Percentiles rank a stretch among this genome's conserved stretches.
phyloP scores from a whole-genome alignment of 2,329 filamentous ascomycete species.

The Fusarium sp. region DNA sequence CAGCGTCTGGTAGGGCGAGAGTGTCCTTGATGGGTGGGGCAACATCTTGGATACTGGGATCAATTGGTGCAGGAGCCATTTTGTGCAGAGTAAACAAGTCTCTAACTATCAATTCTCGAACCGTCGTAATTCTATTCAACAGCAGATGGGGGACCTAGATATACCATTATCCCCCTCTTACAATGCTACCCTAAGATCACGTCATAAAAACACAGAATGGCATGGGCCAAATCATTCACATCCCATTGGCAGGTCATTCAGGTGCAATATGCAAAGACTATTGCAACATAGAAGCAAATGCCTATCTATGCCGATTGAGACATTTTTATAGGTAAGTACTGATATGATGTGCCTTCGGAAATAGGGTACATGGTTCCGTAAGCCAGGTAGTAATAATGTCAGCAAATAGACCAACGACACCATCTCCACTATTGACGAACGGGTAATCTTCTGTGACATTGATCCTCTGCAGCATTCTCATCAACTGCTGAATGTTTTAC shows the following conservation, averaged over 20 bases:
- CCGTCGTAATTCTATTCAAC: accelerated
- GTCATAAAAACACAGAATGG: slow-evolving; percentile 20
- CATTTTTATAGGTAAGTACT: background rate
- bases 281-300: slow-evolving; percentile 23
- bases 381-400: background rate
- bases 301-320: background rate
- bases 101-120: accelerated
- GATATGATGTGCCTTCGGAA: background rate
- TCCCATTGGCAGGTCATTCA: background rate
- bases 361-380: background rate
- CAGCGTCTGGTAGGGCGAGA: slow-evolving; percentile 67
- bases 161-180: background rate
- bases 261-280: slow-evolving; percentile 22
- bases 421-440: background rate
- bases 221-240: background rate
- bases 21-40: slow-evolving; percentile 71
- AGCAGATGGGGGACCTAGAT: background rate
- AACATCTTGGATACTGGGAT: slow-evolving; percentile 71
- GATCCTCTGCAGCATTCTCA: background rate
- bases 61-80: slow-evolving; percentile 69
- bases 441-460: too few relatives aligned
- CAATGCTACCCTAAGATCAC: slow-evolving; percentile 10
- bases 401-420: background rate
- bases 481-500: accelerated
- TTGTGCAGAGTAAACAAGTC: background rate